Conservation (phyloP, 202 grass and related monocot genomes). For the Elaeis oleifera region DNA sequence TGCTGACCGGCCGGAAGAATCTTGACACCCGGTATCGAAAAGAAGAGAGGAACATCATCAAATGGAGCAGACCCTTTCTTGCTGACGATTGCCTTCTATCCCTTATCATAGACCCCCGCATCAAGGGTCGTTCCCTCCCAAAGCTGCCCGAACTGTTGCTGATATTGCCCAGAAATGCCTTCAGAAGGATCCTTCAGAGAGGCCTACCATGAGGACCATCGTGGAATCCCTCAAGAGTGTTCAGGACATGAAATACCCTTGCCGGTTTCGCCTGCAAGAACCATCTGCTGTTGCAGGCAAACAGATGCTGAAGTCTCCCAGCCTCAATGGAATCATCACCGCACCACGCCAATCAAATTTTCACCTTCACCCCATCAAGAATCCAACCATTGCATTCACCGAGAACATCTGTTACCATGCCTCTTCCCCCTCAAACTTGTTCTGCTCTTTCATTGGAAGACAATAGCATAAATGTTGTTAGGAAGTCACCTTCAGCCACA, state of each 20-base stretch:
- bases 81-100: conserved; percentile 82
- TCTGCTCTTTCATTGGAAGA: conserved; percentile 43
- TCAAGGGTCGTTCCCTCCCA: conserved; percentile 82
- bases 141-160: conserved; percentile 73
- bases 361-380: conserved; percentile 35
- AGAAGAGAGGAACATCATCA: conserved; percentile 82
- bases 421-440: conserved; percentile 49
- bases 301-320: conserved; percentile 77
- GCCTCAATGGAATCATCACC: conserved; percentile 61
- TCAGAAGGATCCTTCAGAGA: conserved; percentile 58
- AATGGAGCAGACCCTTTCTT: conserved; percentile 79
- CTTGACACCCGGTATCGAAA: conserved; percentile 48
- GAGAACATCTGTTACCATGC: conserved; percentile 43
- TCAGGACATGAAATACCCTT: conserved; percentile 65
- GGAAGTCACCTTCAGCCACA: conserved; percentile 29
- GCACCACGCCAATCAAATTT: conserved; percentile 34
- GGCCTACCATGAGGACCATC: conserved; percentile 83
- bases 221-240: conserved; percentile 51
- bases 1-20: conserved; percentile 86
- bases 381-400: conserved; percentile 29
- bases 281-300: conserved; percentile 56
- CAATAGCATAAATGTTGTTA: conserved; percentile 42
- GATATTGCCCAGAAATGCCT: conserved; percentile 74
- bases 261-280: conserved; percentile 75
- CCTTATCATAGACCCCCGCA: conserved; percentile 79